Base-by-base conservation (phyloP, 2,329 filamentous ascomycete genomes). In the Colletotrichum gigasporum region DNA sequence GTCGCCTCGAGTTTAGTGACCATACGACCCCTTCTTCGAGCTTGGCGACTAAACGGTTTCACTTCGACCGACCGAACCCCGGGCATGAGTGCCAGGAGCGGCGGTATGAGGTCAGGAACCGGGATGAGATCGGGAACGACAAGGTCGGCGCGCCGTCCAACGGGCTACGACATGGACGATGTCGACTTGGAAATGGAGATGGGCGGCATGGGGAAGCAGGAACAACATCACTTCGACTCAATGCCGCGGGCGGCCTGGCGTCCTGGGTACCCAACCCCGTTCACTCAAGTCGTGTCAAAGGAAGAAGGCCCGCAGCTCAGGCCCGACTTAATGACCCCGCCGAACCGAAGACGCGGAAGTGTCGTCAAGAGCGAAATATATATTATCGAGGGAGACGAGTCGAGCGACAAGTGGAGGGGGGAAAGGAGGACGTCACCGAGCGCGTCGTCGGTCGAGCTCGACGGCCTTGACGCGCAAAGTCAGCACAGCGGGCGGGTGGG, bases 1-100 rank as follows among this genome's bases (percentile, higher is more conserved):
- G 72, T 83, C 24, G 85, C 85, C 11, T 81, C 84, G 2, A 85
- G 82, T 63, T 75, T 87, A 10, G 83, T 82, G 20, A 87, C 85
- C 5, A 83, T 87, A 30, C 81, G 84, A 3, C 85, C 85, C 4
- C 77, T 87, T 1, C 79, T 87, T 34, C 82, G 83, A 34, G 74
- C 75, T n/a, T 76, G 80, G 74, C 78, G 74, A 65, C 72, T 86
- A 11, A 77, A 69, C 20, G 84, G 83, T 6, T 86, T 86, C 69
- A 75, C 77, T 4, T 77, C 80, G 0, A 79, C 77, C 37, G 75
- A 76, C 45, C 72, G 70, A 52, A 78, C 77, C 4, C 73, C 68
- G 2, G 69, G 66, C 5, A 71, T 74, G 18, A 77, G 71, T 22
- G 42, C 32, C n/a, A 50, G 61, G 5, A 62, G 61, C n/a, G 71